A percentile compares a stretch with the other conserved stretches of the same genome.
These are phyloP conservation scores for Ustilago crameri DNA, from an alignment of 1,284 basidiomycete genomes.

Conservation along the genomic window DNA sequence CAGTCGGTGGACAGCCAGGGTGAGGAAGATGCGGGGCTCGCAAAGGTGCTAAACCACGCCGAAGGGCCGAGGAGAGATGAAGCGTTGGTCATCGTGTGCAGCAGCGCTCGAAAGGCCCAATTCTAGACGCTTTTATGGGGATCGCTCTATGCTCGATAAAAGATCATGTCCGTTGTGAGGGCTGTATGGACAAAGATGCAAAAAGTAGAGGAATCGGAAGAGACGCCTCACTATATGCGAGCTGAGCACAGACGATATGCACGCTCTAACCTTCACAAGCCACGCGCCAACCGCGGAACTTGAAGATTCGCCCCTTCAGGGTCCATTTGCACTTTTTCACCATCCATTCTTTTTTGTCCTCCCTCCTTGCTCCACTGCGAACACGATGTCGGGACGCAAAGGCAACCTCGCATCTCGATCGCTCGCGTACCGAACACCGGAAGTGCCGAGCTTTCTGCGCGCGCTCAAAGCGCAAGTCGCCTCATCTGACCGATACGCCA, in stretches of 20 bases:
- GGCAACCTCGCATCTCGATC: constrained; percentile 25
- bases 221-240: background rate
- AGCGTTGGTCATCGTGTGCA: constrained; percentile 6
- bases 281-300: background rate
- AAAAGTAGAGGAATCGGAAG: no score
- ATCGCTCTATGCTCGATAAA: no score
- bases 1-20: constrained; percentile 8
- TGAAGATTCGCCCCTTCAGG: constrained; percentile 1
- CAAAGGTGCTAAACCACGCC: background rate
- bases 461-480: constrained; percentile 40
- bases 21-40: background rate
- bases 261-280: constrained; percentile 3
- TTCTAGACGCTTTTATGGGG: background rate
- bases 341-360: background rate
- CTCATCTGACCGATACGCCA: constrained; percentile 6
- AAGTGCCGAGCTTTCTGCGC: constrained; percentile 31
- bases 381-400: constrained; percentile 29
- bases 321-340: constrained; percentile 7
- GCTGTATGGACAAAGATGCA: no score
- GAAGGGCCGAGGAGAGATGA: background rate
- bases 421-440: constrained; percentile 27
- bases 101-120: background rate
- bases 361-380: background rate
- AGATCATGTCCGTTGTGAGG: no score
- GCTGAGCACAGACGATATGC: constrained; percentile 5